These are phyloP conservation scores for Gaeumannomyces sp. DNA, from an alignment of 2,329 filamentous ascomycete species.

Conservation along the genomic window DNA sequence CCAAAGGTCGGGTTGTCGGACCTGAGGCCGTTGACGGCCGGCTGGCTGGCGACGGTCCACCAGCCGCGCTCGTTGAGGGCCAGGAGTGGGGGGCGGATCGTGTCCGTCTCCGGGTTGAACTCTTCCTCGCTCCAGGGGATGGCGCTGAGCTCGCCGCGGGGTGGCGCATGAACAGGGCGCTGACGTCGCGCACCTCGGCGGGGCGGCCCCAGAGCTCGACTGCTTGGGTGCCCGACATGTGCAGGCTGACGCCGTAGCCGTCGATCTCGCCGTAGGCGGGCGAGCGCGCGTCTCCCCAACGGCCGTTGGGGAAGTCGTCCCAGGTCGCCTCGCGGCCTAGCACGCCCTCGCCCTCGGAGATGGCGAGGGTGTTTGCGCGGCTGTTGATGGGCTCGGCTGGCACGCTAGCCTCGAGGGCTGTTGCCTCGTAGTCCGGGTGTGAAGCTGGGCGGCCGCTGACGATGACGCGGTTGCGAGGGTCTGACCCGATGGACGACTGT, in stretches of 20 bases:
- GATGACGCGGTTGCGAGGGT: slow-evolving; percentile 83
- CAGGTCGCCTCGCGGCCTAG: slow-evolving; percentile 92
- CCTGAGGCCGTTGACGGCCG: slow-evolving; percentile 78
- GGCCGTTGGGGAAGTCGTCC: slow-evolving; percentile 96
- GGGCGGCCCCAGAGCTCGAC: slow-evolving; percentile 82
- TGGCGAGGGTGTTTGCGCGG: slow-evolving; percentile 79
- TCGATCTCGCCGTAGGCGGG: slow-evolving; percentile 95
- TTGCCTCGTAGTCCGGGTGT: slow-evolving; percentile 62
- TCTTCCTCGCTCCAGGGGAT: slow-evolving; percentile 94
- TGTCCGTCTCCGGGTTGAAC: slow-evolving; percentile 73
- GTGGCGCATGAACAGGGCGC: slow-evolving; percentile 71
- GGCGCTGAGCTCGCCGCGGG: slow-evolving; percentile 71
- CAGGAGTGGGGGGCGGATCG: slow-evolving; percentile 71
- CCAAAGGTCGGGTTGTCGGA: slow-evolving; percentile 77
- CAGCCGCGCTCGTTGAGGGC: slow-evolving; percentile 74
- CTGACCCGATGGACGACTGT: slow-evolving; percentile 73
- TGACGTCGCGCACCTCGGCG: slow-evolving; percentile 64
- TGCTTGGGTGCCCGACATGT: slow-evolving; percentile 81
- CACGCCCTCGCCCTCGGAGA: slow-evolving; percentile 86
- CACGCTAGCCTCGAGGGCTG: slow-evolving; percentile 71
- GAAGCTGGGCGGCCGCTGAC: slow-evolving; percentile 57
- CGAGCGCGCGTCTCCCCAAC: slow-evolving; percentile 89
- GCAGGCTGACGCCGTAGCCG: slow-evolving; percentile 93
- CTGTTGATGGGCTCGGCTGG: slow-evolving; percentile 68
- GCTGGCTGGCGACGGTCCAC: slow-evolving; percentile 96